phyloP scores from a whole-genome alignment of 2,329 filamentous ascomycete species.

The Pyrenochaeta sp. region DNA sequence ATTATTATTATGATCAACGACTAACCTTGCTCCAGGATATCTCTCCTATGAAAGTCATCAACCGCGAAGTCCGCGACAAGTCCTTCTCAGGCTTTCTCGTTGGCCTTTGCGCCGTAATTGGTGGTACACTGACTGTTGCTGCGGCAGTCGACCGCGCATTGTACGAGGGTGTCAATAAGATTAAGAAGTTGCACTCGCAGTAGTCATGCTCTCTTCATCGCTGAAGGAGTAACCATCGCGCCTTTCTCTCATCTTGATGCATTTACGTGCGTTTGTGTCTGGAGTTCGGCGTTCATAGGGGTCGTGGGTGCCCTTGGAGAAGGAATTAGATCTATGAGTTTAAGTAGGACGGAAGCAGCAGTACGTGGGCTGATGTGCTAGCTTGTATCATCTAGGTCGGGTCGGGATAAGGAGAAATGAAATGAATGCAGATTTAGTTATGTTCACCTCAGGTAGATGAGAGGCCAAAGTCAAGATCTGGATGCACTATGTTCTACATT shows the following conservation, averaged over 20 bases:
- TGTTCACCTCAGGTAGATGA: not conserved
- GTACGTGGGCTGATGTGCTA: not conserved
- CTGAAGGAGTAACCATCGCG: not conserved
- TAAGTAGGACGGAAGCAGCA: not conserved
- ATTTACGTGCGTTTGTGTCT: constrained; percentile 3
- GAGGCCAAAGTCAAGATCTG: not conserved
- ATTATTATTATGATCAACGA: not conserved
- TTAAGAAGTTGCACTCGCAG: constrained; percentile 83
- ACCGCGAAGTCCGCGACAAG: constrained; percentile 89
- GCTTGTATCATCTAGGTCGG: not conserved
- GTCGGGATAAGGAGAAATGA: not conserved
- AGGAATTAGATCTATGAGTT: constrained; percentile 12
- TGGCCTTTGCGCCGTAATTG: constrained; percentile 92
- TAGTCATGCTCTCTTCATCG: constrained; percentile 42
- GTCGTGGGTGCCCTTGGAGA: not conserved
- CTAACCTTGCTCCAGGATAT: constrained; percentile 76
- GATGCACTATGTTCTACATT: not conserved
- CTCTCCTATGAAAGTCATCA: constrained; percentile 99
- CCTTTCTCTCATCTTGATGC: not conserved
- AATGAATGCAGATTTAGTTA: not conserved
- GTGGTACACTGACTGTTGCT: constrained; percentile 93
- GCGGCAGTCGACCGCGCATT: constrained; percentile 90
- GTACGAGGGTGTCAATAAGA: constrained; percentile 83
- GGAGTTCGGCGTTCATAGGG: constrained; percentile 15
- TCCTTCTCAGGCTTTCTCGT: constrained; percentile 92